Evolutionary conservation across 768 basidiomycete species (phyloP), one percentile per base, ranked within the genome.

Genomic region (Calocera viscosa): DNA sequence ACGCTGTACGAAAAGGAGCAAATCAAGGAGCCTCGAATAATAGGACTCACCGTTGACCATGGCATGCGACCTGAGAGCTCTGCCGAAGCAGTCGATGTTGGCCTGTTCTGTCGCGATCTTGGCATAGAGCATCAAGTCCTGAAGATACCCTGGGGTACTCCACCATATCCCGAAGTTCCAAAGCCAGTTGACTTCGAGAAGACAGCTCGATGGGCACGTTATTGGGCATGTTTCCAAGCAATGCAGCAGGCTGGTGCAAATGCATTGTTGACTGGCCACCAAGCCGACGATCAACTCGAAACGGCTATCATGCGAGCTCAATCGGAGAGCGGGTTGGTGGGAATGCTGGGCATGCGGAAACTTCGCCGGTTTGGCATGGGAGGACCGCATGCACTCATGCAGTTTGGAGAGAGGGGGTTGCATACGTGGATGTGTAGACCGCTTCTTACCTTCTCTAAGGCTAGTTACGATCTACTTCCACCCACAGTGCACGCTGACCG

Each of bases 351-450:
- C 2, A 92, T 92, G 87, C 79, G 81, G 41, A 77, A 77, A 1
- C 77, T 80, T 60, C 81, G 91, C 12, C 80, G 89, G 49, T 90
- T 85, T 85, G 91, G 91, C 1, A 93, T 93, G 91, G 88, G 89
- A 3, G 65, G 72, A 70, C 43, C 71, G 70, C 0, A 70, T 76
- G 24, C 71, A 73, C 2, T 65, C 72, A 5, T 72, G 81, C 34
- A 76, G 77, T 5, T 82, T 76, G 72, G 76, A 78, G 63, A 87
- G 85, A 78, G 77, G 38, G 89, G 89, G 5, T 83, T 92, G 82
- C 73, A 76, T 39, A 79, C 77, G 34, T 93, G 87, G 85, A 80
- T 91, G 17, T 69, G 90, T 0, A 83, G 91, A 2, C 91, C 91
- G 14, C 74, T 93, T 49, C 74, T 93, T 26, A 75, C 78, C 16